Base-by-base conservation (phyloP, 2,329 filamentous ascomycete genomes). In the Onygenales sp. region DNA sequence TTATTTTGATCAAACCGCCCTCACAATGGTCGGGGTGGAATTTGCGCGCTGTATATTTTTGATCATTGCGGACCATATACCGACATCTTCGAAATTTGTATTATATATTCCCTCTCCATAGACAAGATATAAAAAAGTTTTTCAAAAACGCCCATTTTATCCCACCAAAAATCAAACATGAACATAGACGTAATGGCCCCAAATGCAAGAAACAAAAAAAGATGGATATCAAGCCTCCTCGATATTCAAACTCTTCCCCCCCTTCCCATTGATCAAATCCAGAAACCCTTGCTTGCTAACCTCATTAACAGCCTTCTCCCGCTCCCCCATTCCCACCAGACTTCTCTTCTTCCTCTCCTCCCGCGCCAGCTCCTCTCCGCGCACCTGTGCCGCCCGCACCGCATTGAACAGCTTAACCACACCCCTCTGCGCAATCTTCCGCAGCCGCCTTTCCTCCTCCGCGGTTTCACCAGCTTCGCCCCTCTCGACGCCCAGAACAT, bases 211-310 rank as follows among this genome's bases (percentile, higher is more conserved):
- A 62, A 59, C 58, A 58, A 63, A 59, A 60, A 60, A 59, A 60
- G 57, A 61, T 62, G 53, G 55, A 62, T 58, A 57, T 60, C 59
- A 73, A 57, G 71, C 71, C 59, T 74, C 72, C 58, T 73, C 70
- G 36, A 73, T 72, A 51, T 69, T 68, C 61, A 72, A 61, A 52
- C 65, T 72, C 67, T 72, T 79, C 69, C 59, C 78, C 70, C 66
- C 80, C 75, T 74, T 73, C 11, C 78, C 76, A 43, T 77, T 78
- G 67, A 98, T 95, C 69, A 97, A 73, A 57, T 97, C 92, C 69
- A 98, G 72, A 73, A 97, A 98, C 0, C 92, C 91, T 74, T 96
- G 88, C 75, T 95, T 94, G 69, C 87, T 95, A 85, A 98, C 93
- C 77, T 97, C 91, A 60, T 89, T 93, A 51, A 95, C 79, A 74